These are phyloP conservation scores for Colletotrichum siamense DNA, from an alignment of 2,329 filamentous ascomycete genomes.

Conservation along the genomic window DNA sequence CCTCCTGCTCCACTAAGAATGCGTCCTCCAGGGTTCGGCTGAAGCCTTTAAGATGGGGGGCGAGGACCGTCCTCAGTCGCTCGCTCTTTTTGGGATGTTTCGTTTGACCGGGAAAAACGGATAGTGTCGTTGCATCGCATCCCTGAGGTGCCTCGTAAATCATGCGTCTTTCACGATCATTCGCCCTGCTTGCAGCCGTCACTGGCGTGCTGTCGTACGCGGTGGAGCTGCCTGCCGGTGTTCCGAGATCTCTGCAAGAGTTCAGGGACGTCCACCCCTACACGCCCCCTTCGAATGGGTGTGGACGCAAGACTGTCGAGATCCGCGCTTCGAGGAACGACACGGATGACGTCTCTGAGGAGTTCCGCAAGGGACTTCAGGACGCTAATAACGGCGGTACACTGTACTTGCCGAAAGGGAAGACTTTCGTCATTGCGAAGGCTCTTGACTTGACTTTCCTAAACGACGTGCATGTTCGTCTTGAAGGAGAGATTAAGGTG, in stretches of 20 bases:
- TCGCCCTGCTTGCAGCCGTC: background rate
- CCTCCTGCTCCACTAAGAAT: slow-evolving; percentile 1
- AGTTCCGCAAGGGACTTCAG: slow-evolving; percentile 59
- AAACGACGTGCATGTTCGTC: slow-evolving; percentile 60
- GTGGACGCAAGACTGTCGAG: slow-evolving; percentile 14
- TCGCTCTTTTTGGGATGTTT: background rate
- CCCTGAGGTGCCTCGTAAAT: background rate
- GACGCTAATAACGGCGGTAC: slow-evolving; percentile 65
- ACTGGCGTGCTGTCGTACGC: slow-evolving; percentile 6
- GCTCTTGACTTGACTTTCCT: slow-evolving; percentile 64
- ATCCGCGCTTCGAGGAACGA: slow-evolving; percentile 50
- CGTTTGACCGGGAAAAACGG: background rate
- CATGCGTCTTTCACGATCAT: slow-evolving; percentile 1
- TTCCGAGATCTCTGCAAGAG: slow-evolving; percentile 17
- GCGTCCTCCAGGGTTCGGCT: background rate
- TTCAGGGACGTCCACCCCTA: slow-evolving; percentile 22
- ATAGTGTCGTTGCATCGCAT: slow-evolving; percentile 8
- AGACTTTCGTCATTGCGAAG: slow-evolving; percentile 64
- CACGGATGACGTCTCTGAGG: slow-evolving; percentile 60
- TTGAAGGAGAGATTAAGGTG: slow-evolving; percentile 59
- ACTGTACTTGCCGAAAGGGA: slow-evolving; percentile 56
- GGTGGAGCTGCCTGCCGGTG: slow-evolving; percentile 19
- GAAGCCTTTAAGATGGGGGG: slow-evolving; percentile 6
- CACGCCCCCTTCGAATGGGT: slow-evolving; percentile 1
- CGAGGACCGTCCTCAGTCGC: background rate